These are phyloP conservation scores for Auricularia auricula-judae DNA, from an alignment of 768 basidiomycete genomes.

Conservation along the genomic window DNA sequence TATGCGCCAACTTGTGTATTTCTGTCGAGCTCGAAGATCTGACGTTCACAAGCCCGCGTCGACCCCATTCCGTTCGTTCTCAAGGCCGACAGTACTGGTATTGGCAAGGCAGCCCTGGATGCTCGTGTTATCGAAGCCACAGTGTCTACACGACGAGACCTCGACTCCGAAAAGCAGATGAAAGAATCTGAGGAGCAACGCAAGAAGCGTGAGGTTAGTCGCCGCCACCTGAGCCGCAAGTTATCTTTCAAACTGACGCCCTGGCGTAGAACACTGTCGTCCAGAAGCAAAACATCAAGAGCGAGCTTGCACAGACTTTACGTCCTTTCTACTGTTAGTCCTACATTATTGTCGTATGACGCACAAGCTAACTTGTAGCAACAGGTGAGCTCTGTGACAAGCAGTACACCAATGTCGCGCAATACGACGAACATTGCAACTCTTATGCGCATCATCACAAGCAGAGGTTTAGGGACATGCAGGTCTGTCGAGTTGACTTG, in stretches of 20 bases:
- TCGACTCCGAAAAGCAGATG: conserved; percentile 73
- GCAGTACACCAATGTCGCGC: conserved; percentile 76
- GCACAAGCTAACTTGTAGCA: neutral
- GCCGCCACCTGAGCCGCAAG: neutral
- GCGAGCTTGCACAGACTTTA: conserved; percentile 57
- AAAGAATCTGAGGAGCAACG: conserved; percentile 76
- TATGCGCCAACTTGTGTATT: conserved; percentile 17
- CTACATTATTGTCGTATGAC: neutral
- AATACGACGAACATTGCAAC: conserved; percentile 84
- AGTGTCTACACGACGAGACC: conserved; percentile 65
- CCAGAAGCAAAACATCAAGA: conserved; percentile 50
- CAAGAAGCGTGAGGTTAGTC: conserved; percentile 51
- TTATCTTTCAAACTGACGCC: neutral
- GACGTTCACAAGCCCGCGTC: conserved; percentile 44
- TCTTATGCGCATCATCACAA: conserved; percentile 84
- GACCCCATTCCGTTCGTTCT: conserved; percentile 77
- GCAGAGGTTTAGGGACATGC: conserved; percentile 73
- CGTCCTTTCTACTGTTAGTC: conserved; percentile 70
- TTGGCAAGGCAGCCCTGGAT: conserved; percentile 72
- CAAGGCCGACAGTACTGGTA: conserved; percentile 66
- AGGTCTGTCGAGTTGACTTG: conserved; percentile 44
- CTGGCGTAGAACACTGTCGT: conserved; percentile 46
- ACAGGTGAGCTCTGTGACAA: conserved; percentile 47
- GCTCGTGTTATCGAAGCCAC: conserved; percentile 77
- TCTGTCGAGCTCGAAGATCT: too few species aligned